Evolutionary conservation across 2,329 filamentous ascomycete species (phyloP).

Genomic region (Sarocladiaceae sp.): DNA sequence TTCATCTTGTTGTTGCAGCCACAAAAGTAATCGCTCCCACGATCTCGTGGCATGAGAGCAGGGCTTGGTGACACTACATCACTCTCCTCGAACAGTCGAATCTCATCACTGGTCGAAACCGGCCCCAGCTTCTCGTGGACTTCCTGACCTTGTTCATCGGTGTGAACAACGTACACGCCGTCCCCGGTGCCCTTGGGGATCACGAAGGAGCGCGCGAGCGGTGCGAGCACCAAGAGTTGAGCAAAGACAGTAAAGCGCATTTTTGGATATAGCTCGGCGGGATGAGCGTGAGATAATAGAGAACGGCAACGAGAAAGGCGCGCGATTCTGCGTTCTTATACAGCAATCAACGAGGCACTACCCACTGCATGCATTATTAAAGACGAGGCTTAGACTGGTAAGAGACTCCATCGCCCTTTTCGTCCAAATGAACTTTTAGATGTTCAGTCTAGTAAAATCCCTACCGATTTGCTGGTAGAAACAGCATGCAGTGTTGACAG

Average conservation of each 20-base stretch:
- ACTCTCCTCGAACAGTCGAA: background rate
- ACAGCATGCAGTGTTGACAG: background rate
- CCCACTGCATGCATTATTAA: background rate
- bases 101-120: background rate
- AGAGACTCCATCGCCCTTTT: background rate
- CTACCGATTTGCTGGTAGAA: too few relatives aligned
- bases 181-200: background rate
- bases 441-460: too few relatives aligned
- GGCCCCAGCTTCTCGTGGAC: background rate
- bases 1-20: background rate
- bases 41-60: background rate
- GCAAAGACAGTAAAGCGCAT: background rate
- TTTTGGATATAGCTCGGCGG: background rate
- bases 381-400: background rate
- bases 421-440: background rate
- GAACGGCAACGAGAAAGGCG: background rate
- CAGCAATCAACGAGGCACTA: background rate
- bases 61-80: background rate
- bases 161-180: background rate
- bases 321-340: background rate
- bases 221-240: background rate
- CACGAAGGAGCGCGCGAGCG: background rate
- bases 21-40: background rate
- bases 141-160: background rate
- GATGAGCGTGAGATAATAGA: background rate